Conservation (phyloP, 805 yeast species). For the Saccharomycopsis babjevae region DNA sequence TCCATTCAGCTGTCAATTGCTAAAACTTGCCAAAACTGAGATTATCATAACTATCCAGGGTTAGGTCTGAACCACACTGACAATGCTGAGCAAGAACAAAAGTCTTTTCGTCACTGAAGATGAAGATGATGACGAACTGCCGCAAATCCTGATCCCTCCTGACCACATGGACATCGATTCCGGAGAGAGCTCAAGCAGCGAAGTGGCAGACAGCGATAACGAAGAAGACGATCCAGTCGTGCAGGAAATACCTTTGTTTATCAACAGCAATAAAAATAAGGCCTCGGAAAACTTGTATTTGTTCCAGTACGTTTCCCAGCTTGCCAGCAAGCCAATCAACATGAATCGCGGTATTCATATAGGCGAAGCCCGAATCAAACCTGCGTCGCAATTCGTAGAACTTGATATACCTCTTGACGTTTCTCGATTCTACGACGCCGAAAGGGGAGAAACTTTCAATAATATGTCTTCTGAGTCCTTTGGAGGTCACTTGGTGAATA, state of each 20-base stretch:
- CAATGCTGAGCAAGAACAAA: neutral
- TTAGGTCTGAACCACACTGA: neutral
- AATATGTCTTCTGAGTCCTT: slow-evolving; percentile 49
- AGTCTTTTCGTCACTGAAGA: slow-evolving; percentile 5
- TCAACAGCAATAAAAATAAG: slow-evolving; percentile 22
- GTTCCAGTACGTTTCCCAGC: slow-evolving; percentile 55
- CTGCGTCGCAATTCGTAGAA: slow-evolving; percentile 54
- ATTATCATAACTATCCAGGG: no score
- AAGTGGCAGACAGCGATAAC: neutral
- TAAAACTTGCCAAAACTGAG: no score
- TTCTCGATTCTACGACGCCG: slow-evolving; percentile 51
- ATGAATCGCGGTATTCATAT: slow-evolving; percentile 29
- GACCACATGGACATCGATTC: neutral
- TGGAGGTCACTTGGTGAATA: slow-evolving; percentile 55
- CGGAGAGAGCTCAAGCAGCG: neutral
- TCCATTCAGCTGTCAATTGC: no score
- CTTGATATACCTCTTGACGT: slow-evolving; percentile 70
- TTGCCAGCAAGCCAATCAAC: slow-evolving; percentile 32
- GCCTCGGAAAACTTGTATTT: slow-evolving; percentile 27
- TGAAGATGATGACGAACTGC: neutral
- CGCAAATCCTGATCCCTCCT: neutral
- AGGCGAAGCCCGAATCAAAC: slow-evolving; percentile 46
- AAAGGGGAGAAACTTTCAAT: slow-evolving; percentile 53
- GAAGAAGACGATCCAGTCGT: slow-evolving; percentile 47
- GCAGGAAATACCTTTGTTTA: slow-evolving; percentile 47